phyloP scores from a whole-genome alignment of 2,329 filamentous ascomycete genomes.

The Metarhizium rileyi region DNA sequence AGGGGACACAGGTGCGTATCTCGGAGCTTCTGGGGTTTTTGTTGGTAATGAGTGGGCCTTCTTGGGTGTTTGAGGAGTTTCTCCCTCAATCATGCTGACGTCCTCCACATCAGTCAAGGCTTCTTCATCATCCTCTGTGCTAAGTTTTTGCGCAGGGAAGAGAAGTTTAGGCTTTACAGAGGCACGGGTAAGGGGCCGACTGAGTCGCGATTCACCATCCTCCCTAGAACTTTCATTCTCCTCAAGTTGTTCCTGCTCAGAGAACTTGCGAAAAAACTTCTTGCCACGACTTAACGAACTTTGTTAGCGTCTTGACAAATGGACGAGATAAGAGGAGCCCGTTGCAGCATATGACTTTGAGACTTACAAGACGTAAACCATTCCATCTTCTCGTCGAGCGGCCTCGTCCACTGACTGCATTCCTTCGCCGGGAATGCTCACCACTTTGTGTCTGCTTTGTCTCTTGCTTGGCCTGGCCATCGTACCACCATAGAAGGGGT shows the following conservation, averaged over 20 bases:
- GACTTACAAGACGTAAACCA: conserved; percentile 70
- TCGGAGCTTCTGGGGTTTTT: conserved; percentile 44
- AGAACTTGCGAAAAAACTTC: conserved; percentile 64
- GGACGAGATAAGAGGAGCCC: background rate
- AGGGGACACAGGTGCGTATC: conserved; percentile 49
- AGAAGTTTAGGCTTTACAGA: conserved; percentile 62
- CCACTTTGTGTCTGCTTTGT: conserved; percentile 44
- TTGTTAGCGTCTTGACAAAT: background rate
- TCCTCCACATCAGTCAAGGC: conserved; percentile 49
- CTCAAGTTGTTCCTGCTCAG: conserved; percentile 26
- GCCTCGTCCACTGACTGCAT: conserved; percentile 52
- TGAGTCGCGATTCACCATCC: conserved; percentile 24
- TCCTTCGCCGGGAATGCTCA: conserved; percentile 47
- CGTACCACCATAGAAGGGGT: conserved; percentile 57
- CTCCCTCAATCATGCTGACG: conserved; percentile 20
- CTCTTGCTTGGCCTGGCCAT: conserved; percentile 33
- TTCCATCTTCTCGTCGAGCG: conserved; percentile 56
- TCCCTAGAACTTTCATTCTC: conserved; percentile 23
- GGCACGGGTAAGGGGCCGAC: conserved; percentile 51
- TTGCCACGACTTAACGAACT: conserved; percentile 59
- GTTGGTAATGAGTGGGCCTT: conserved; percentile 19
- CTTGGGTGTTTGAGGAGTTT: conserved; percentile 26
- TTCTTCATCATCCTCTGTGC: conserved; percentile 45
- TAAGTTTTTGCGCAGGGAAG: conserved; percentile 46
- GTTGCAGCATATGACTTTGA: background rate